Evolutionary conservation across 176 grass and related monocot species (phyloP), one percentile per base, ranked within the genome.

Genomic region (Thalia dealbata): DNA sequence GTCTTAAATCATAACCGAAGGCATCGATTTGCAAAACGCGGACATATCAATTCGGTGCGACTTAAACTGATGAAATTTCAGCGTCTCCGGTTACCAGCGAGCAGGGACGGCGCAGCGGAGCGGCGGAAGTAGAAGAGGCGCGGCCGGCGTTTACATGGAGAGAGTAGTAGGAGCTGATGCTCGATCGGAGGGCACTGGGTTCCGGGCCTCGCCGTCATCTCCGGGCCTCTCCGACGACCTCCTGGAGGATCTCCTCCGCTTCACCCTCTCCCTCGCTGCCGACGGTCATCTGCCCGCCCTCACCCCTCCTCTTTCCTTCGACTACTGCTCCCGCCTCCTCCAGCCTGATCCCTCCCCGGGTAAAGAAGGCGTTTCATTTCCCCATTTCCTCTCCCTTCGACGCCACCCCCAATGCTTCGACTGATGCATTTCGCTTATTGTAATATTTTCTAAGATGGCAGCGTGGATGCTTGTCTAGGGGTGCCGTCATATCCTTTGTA

Each of bases 191-290:
- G 38, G 3, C 65, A 68, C 12, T 8, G 61, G 24, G 54, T 15
- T n/a, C 6, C 75, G 19, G n/a, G 32, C 1, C 12, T 43, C 65
- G 58, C 76, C 83, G 26, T 21, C 67, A 45, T 96, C 92, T 44
- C 86, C 84, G 56, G 64, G 75, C 10, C 25, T 87, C 29, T 45
- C 86, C 45, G 69, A 84, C 27, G 69, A 84, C 6, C 75, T 56
- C 43, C 27, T 91, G 25, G 73, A 79, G 21, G 81, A 89, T 13
- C 86, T 89, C n/a, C 65, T 91, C 54, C 83, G 86, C 41, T 85
- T 91, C 77, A 87, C 83, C n/a, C 86, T 96, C 64, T 85, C 85
- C n/a, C 86, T 96, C 50, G 79, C 78, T 7, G 79, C 55, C 11
- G 77, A 72, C 9, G 76, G 64, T 21, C 43, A 58, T 2, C 54